Evolutionary conservation across 2,329 filamentous ascomycete genomes (phyloP).

Genomic region (Sphaerulina musiva): DNA sequence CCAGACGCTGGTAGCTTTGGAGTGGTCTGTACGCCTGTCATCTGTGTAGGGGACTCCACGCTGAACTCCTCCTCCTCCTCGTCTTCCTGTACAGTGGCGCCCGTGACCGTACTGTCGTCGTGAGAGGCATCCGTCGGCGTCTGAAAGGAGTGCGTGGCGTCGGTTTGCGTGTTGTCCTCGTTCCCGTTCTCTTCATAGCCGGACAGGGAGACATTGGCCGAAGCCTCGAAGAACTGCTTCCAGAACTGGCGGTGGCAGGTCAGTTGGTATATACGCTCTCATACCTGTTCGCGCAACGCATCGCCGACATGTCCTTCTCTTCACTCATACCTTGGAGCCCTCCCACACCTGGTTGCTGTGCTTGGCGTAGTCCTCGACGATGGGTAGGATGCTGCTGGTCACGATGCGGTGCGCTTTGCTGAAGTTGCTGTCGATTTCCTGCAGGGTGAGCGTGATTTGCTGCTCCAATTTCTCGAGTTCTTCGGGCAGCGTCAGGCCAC

Average conservation of each 20-base stretch:
- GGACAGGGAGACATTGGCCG: constrained; percentile 91
- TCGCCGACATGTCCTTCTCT: neutral
- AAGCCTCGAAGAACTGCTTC: constrained; percentile 99
- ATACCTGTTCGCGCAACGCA: constrained; percentile 3
- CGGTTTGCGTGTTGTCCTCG: constrained; percentile 45
- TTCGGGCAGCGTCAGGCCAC: constrained; percentile 74
- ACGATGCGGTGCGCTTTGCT: constrained; percentile 94
- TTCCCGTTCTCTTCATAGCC: constrained; percentile 78
- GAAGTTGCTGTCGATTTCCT: constrained; percentile 99
- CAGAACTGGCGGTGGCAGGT: constrained; percentile 61
- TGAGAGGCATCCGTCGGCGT: constrained; percentile 21
- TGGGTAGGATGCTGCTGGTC: constrained; percentile 82
- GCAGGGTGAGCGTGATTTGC: constrained; percentile 89
- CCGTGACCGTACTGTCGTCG: constrained; percentile 30
- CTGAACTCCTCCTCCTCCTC: constrained; percentile 54
- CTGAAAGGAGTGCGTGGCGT: constrained; percentile 27
- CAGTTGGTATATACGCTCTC: too few species aligned
- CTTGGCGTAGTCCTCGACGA: constrained; percentile 92
- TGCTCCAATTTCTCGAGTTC: constrained; percentile 95
- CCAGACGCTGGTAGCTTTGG: constrained; percentile 43
- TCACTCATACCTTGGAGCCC: constrained; percentile 70
- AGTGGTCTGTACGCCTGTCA: constrained; percentile 53
- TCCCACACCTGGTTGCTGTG: constrained; percentile 95
- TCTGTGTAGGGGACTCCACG: constrained; percentile 53
- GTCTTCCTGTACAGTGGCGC: constrained; percentile 32